These are phyloP conservation scores for Hortiboletus flavorubellus DNA, from an alignment of 768 basidiomycete genomes.

Conservation along the genomic window DNA sequence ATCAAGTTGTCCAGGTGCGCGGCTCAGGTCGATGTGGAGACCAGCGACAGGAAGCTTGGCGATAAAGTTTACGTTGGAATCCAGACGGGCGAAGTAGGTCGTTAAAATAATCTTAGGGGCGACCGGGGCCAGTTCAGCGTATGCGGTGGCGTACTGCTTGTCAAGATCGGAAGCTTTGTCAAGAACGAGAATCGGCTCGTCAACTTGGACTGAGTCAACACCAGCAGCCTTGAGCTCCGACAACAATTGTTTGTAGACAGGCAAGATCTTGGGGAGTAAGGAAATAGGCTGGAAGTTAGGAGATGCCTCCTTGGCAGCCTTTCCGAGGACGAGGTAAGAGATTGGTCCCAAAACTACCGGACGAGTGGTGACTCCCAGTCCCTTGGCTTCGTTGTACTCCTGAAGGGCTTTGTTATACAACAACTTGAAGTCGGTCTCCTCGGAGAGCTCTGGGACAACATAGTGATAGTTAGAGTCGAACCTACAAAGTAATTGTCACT, in stretches of 20 bases:
- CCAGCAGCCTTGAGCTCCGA: slow-evolving; percentile 90
- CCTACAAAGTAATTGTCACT: slow-evolving; percentile 42
- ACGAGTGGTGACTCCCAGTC: slow-evolving; percentile 82
- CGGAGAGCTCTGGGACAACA: slow-evolving; percentile 95
- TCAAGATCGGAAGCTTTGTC: slow-evolving; percentile 77
- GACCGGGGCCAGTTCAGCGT: slow-evolving; percentile 74
- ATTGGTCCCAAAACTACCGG: slow-evolving; percentile 95
- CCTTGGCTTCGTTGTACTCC: slow-evolving; percentile 94
- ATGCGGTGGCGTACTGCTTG: slow-evolving; percentile 76
- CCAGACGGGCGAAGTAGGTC: slow-evolving; percentile 97
- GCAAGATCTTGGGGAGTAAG: slow-evolving; percentile 84
- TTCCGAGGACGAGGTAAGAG: slow-evolving; percentile 92
- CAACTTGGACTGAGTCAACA: slow-evolving; percentile 92
- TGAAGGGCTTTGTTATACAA: slow-evolving; percentile 93
- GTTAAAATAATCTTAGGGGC: slow-evolving; percentile 92
- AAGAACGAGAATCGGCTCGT: slow-evolving; percentile 94
- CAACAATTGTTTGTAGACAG: slow-evolving; percentile 88
- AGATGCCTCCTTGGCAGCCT: slow-evolving; percentile 81
- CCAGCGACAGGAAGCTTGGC: slow-evolving; percentile 91
- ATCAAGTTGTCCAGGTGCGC: slow-evolving; percentile 87
- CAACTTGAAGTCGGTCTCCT: slow-evolving; percentile 89
- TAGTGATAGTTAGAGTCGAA: slow-evolving; percentile 99
- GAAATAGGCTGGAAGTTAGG: slow-evolving; percentile 87
- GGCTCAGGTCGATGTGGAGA: slow-evolving; percentile 95
- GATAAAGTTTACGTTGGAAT: slow-evolving; percentile 82